phyloP scores from a whole-genome alignment of 2,329 filamentous ascomycete genomes.

The Colletotrichum orbiculare region DNA sequence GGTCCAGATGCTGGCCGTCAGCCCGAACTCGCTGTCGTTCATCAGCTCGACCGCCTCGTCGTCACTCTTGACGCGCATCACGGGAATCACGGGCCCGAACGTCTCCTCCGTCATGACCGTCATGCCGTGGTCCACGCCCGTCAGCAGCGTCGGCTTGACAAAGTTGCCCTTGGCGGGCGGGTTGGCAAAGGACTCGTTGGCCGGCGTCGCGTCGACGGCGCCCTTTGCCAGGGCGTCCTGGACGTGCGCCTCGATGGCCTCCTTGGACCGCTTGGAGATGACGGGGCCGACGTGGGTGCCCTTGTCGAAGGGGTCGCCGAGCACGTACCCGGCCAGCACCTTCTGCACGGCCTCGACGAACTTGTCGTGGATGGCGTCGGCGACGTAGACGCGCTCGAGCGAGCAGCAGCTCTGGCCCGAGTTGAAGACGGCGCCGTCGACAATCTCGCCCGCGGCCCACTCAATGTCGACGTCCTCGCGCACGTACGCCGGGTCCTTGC shows the following conservation, averaged over 20 bases:
- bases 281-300: constrained; percentile 89
- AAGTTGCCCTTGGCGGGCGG: constrained; percentile 86
- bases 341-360: constrained; percentile 85
- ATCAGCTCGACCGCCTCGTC: constrained; percentile 85
- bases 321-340: constrained; percentile 82
- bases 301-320: constrained; percentile 88
- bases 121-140: constrained; percentile 84
- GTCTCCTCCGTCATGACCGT: constrained; percentile 92
- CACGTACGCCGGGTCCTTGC: constrained; percentile 94
- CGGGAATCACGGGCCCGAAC: constrained; percentile 90
- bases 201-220: constrained; percentile 85
- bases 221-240: constrained; percentile 85
- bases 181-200: constrained; percentile 79
- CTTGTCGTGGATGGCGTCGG: constrained; percentile 83
- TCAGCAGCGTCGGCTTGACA: constrained; percentile 86
- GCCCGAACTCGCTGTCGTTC: constrained; percentile 94
- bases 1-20: constrained; percentile 98
- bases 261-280: constrained; percentile 81
- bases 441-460: constrained; percentile 94
- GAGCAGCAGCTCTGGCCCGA: constrained; percentile 98
- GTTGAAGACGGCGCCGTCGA: constrained; percentile 97
- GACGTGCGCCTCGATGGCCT: constrained; percentile 82
- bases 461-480: constrained; percentile 85
- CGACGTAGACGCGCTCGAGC: constrained; percentile 90
- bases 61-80: constrained; percentile 87